Percentiles rank a stretch among this genome's conserved stretches.
Conservation (phyloP, 2,329 filamentous ascomycete species). For the Penicillium sclerotigenum region DNA sequence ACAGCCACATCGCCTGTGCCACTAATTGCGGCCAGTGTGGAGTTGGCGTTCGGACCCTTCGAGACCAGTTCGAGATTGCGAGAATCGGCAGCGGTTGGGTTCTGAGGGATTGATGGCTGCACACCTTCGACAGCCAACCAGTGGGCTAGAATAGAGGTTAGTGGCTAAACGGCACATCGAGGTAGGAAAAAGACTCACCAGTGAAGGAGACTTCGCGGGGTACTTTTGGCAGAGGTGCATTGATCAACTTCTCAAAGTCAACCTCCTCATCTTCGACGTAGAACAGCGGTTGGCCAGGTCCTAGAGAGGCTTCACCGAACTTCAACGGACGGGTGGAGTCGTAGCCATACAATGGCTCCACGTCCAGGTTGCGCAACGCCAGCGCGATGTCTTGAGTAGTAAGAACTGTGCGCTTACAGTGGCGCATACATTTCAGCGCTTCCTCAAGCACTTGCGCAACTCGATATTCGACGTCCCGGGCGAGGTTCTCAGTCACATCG, state of each 20-base stretch:
- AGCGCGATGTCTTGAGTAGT: slow-evolving; percentile 86
- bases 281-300: slow-evolving; percentile 89
- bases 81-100: slow-evolving; percentile 82
- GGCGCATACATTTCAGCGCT: slow-evolving; percentile 93
- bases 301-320: slow-evolving; percentile 90
- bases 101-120: slow-evolving; percentile 93
- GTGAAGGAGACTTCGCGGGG: slow-evolving; percentile 91
- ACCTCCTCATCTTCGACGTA: slow-evolving; percentile 98
- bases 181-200: slow-evolving; percentile 51
- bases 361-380: slow-evolving; percentile 79
- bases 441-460: slow-evolving; percentile 91
- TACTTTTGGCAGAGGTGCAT: slow-evolving; percentile 90
- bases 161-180: not conserved
- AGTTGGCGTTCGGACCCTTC: slow-evolving; percentile 85
- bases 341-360: slow-evolving; percentile 95
- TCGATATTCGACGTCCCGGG: slow-evolving; percentile 93
- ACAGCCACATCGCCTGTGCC: slow-evolving; percentile 80
- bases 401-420: slow-evolving; percentile 78
- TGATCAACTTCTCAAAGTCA: slow-evolving; percentile 98
- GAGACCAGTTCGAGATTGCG: slow-evolving; percentile 80
- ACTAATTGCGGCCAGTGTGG: slow-evolving; percentile 75
- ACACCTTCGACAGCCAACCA: slow-evolving; percentile 98
- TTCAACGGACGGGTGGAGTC: slow-evolving; percentile 84
- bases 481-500: slow-evolving; percentile 80
- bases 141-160: slow-evolving; percentile 60